These are phyloP conservation scores for Penicillium italicum DNA, from an alignment of 2,329 filamentous ascomycete species.

Conservation along the genomic window DNA sequence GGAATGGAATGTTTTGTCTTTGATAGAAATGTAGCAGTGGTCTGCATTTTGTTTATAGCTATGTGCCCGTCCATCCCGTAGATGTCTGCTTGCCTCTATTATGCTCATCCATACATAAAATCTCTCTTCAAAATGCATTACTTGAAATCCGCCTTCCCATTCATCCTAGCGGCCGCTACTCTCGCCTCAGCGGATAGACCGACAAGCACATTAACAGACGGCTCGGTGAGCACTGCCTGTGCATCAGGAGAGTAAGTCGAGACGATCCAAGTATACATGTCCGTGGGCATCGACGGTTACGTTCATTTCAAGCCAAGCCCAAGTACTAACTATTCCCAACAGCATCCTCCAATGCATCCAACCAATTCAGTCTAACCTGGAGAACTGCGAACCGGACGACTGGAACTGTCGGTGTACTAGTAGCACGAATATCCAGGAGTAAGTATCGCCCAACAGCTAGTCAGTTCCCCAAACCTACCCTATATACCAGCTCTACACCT, in stretches of 20 bases:
- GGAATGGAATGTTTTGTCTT: conserved; percentile 7
- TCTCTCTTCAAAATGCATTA: neutral
- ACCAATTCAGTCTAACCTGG: conserved; percentile 7
- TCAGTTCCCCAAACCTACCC: neutral
- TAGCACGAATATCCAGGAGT: conserved; percentile 4
- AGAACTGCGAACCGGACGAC: conserved; percentile 6
- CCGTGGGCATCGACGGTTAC: neutral
- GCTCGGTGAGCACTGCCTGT: neutral
- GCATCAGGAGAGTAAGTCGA: neutral
- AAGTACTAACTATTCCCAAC: neutral
- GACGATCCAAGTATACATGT: neutral
- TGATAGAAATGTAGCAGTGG: neutral
- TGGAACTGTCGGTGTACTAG: conserved; percentile 6
- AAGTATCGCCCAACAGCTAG: neutral
- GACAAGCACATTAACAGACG: neutral
- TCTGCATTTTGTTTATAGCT: neutral
- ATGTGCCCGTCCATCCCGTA: neutral
- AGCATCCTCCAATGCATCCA: neutral
- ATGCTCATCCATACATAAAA: neutral
- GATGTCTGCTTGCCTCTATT: neutral
- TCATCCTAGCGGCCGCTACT: neutral
- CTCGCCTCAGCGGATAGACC: neutral
- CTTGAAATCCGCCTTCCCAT: neutral
- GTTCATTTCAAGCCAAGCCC: neutral
- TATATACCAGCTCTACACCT: neutral